Conservation (phyloP, 108 stramenopile species). For the Nitzschia putrida region DNA sequence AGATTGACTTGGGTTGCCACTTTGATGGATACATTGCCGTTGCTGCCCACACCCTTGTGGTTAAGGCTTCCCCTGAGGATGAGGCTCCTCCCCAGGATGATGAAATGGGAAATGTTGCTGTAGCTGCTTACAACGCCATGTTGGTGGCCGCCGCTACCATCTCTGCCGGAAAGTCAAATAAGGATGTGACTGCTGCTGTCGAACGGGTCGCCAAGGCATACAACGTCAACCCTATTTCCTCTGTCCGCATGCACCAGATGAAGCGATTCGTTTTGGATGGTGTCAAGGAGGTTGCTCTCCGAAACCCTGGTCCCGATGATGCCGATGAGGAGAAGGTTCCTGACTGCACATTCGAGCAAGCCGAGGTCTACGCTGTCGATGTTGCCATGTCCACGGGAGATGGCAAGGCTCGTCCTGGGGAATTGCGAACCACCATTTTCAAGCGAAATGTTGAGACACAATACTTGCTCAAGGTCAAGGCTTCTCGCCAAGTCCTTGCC, state of each 20-base stretch:
- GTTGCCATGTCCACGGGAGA: conserved; percentile 97
- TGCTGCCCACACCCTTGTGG: conserved; percentile 95
- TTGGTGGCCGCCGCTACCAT: conserved; percentile 90
- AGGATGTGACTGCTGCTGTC: conserved; percentile 89
- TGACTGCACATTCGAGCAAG: conserved; percentile 83
- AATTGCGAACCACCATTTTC: conserved; percentile 94
- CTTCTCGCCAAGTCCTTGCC: conserved; percentile 79
- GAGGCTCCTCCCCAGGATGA: conserved; percentile 52
- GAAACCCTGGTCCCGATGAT: conserved; percentile 76
- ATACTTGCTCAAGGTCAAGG: conserved; percentile 96
- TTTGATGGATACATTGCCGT: conserved; percentile 99
- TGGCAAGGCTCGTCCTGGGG: conserved; percentile 89
- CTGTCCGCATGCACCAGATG: conserved; percentile 99
- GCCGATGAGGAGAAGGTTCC: conserved; percentile 82
- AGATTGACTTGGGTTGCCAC: conserved; percentile 99
- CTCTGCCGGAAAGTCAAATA: conserved; percentile 89
- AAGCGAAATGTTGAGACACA: conserved; percentile 95
- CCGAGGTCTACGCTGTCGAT: conserved; percentile 96
- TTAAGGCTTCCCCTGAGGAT: conserved; percentile 57
- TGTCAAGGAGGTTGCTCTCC: conserved; percentile 90
- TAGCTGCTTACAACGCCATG: conserved; percentile 97
- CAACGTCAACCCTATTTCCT: conserved; percentile 91
- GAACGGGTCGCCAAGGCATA: conserved; percentile 91
- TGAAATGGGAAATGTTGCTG: conserved; percentile 77
- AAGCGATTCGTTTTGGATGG: conserved; percentile 97